Conservation (phyloP, 768 basidiomycete genomes). For the Agrocybe pediades region DNA sequence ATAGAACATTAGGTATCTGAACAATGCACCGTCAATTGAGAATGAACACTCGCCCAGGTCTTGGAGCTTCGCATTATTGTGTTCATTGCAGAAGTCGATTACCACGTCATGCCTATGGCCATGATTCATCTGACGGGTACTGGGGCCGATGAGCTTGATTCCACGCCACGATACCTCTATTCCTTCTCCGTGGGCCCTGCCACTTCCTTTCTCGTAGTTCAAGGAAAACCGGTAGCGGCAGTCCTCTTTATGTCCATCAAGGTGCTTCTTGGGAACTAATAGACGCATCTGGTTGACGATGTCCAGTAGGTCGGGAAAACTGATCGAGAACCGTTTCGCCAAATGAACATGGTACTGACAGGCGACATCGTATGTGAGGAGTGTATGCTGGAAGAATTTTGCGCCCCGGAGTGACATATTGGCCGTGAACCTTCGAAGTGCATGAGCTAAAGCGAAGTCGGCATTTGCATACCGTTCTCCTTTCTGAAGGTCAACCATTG, state of each 20-base stretch:
- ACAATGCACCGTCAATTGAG: too few relatives aligned
- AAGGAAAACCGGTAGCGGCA: conserved; percentile 26
- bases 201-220: conserved; percentile 24
- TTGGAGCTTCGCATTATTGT: too few relatives aligned
- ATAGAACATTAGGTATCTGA: too few relatives aligned
- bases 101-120: conserved; percentile 32
- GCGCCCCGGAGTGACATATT: conserved; percentile 19
- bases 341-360: conserved; percentile 27
- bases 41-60: too few relatives aligned
- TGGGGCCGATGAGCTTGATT: conserved; percentile 24
- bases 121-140: conserved; percentile 29
- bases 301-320: conserved; percentile 14
- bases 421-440: too few relatives aligned
- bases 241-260: conserved; percentile 23
- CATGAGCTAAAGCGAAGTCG: conserved; percentile 23
- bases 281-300: conserved; percentile 20
- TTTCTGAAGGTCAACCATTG: conserved; percentile 25
- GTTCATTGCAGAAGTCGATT: conserved; percentile 25
- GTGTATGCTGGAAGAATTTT: conserved; percentile 16
- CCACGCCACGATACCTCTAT: conserved; percentile 30
- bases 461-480: conserved; percentile 27
- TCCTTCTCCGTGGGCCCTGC: conserved; percentile 26
- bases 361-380: conserved; percentile 30
- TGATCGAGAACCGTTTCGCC: conserved; percentile 11
- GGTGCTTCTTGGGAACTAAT: conserved; percentile 30